These are phyloP conservation scores for Aureobasidium subglaciale DNA, from an alignment of 2,329 filamentous ascomycete genomes.

Conservation along the genomic window DNA sequence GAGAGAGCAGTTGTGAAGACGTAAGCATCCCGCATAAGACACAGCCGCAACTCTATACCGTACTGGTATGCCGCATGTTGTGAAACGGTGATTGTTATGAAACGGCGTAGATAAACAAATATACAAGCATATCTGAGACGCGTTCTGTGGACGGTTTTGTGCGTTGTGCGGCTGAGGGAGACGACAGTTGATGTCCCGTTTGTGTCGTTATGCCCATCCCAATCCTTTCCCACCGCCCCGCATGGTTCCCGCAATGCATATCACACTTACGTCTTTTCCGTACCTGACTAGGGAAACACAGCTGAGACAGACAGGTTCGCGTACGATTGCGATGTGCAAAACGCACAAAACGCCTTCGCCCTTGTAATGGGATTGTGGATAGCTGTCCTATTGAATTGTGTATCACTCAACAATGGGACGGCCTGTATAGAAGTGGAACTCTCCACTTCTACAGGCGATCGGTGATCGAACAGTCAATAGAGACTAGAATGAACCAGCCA, in stretches of 20 bases:
- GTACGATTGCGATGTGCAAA: constrained; percentile 5
- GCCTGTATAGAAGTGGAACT: background rate
- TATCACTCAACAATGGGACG: background rate
- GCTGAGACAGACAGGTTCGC: background rate
- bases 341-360: background rate
- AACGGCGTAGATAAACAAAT: constrained; percentile 9
- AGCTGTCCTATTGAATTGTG: background rate
- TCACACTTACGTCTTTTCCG: background rate
- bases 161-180: background rate
- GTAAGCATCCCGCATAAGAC: constrained; percentile 3
- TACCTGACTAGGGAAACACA: constrained; percentile 1
- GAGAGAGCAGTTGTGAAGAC: background rate
- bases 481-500: background rate
- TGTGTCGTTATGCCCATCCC: background rate
- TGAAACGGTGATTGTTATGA: constrained; percentile 11
- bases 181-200: background rate
- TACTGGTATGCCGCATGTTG: background rate
- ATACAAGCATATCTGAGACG: constrained; percentile 10
- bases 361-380: background rate
- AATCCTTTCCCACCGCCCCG: background rate
- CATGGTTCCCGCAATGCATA: constrained; percentile 7
- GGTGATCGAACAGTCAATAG: constrained; percentile 2
- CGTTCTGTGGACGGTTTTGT: background rate
- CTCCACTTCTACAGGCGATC: background rate
- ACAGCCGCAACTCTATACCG: constrained; percentile 3